A percentile compares a stretch with the other conserved stretches of the same genome.
Evolutionary conservation across 805 yeast genomes (phyloP).

Genomic region (Nakazawaea wyomingensis): DNA sequence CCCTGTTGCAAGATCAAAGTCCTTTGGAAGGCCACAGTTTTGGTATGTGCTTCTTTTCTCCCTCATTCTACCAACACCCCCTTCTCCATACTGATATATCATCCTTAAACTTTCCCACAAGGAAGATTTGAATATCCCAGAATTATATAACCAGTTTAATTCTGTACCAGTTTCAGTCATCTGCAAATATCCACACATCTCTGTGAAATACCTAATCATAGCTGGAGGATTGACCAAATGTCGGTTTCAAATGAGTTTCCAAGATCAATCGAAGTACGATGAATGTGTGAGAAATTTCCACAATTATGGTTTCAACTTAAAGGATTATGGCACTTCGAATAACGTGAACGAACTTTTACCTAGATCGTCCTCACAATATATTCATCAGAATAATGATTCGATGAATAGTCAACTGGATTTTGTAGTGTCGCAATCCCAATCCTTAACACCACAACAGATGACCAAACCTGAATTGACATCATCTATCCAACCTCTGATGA

Average conservation of each 20-base stretch:
- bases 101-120: too few species aligned
- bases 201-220: not conserved
- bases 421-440: not conserved
- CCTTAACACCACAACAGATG: too few species aligned
- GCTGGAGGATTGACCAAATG: not conserved
- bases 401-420: not conserved
- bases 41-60: constrained; percentile 1
- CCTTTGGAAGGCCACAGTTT: constrained; percentile 5
- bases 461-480: too few species aligned
- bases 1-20: constrained; percentile 8
- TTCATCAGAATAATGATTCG: too few species aligned
- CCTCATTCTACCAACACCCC: too few species aligned
- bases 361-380: too few species aligned
- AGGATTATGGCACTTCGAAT: not conserved
- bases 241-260: constrained; percentile 6
- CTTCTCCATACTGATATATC: not conserved
- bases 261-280: not conserved
- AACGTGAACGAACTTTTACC: too few species aligned
- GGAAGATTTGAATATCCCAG: constrained; percentile 7
- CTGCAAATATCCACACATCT: constrained; percentile 5
- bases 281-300: not conserved
- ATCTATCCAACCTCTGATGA: too few species aligned
- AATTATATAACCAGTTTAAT: constrained; percentile 3
- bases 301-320: not conserved
- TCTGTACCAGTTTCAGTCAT: not conserved